phyloP scores from a whole-genome alignment of 192 early-diverging fungal genomes.

The Coemansia sp. region DNA sequence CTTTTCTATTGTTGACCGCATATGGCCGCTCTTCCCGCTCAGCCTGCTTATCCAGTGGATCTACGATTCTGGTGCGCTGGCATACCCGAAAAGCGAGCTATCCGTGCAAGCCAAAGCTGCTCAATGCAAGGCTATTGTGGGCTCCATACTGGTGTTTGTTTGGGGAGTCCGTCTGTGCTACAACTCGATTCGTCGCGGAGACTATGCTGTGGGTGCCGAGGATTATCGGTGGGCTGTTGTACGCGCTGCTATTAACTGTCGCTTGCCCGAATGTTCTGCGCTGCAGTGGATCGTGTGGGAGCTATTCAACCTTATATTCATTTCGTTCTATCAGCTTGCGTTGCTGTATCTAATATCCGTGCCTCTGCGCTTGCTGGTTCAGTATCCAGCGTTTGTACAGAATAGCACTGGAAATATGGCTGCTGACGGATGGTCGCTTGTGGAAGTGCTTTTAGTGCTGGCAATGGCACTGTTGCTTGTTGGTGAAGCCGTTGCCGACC shows the following conservation, averaged over 20 bases:
- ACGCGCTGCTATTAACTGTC: constrained; percentile 6
- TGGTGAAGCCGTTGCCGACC: constrained; percentile 70
- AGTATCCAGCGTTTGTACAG: not conserved
- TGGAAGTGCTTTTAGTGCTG: constrained; percentile 51
- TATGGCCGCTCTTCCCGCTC: constrained; percentile 74
- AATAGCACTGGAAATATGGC: not conserved
- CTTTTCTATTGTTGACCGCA: constrained; percentile 64
- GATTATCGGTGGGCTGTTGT: constrained; percentile 76
- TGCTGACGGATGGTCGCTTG: constrained; percentile 23
- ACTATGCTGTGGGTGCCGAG: constrained; percentile 63
- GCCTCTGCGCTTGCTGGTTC: constrained; percentile 13
- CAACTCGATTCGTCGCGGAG: constrained; percentile 78
- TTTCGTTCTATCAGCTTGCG: constrained; percentile 68
- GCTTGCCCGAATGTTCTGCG: not conserved
- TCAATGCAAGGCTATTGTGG: constrained; percentile 34
- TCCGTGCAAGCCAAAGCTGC: not conserved
- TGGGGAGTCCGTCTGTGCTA: constrained; percentile 78
- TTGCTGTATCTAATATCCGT: constrained; percentile 54
- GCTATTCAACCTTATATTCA: constrained; percentile 69
- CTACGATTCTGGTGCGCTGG: constrained; percentile 26
- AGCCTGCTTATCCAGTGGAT: constrained; percentile 58
- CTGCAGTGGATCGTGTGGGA: constrained; percentile 54
- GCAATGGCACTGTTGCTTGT: constrained; percentile 54
- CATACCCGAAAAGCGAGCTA: not conserved
- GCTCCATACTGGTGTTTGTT: constrained; percentile 51